Conservation (phyloP, 306 rosid genomes). For the Hippophae tibetana region DNA sequence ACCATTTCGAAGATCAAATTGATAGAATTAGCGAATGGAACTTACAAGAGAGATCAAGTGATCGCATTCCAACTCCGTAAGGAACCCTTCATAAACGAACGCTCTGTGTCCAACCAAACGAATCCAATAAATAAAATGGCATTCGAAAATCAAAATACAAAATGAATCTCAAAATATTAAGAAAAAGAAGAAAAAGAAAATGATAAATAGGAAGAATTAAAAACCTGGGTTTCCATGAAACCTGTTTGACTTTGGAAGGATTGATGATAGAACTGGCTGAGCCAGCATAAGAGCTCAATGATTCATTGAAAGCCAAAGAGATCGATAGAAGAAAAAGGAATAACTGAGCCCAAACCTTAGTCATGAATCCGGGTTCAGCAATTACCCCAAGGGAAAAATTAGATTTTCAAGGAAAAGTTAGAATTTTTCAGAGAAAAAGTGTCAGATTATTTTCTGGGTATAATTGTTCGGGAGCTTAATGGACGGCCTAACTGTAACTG, state of each 20-base stretch:
- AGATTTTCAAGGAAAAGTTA: constrained; percentile 10
- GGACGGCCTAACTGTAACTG: too few species aligned
- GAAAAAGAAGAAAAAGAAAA: background rate
- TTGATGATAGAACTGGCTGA: constrained; percentile 74
- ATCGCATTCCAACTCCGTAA: constrained; percentile 82
- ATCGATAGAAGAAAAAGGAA: constrained; percentile 31
- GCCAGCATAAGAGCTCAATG: constrained; percentile 57
- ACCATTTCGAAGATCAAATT: background rate
- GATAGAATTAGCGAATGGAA: background rate
- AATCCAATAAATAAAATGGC: constrained; percentile 1
- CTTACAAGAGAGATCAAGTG: constrained; percentile 88
- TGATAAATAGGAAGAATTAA: constrained; percentile 7
- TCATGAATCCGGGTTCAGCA: constrained; percentile 27
- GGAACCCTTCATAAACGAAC: constrained; percentile 83
- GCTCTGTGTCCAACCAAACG: constrained; percentile 45
- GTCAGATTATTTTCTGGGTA: too few species aligned
- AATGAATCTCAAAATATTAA: too few species aligned
- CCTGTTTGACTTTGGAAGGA: constrained; percentile 82
- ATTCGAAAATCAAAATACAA: background rate
- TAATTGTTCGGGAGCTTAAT: too few species aligned
- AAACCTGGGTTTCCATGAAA: constrained; percentile 93
- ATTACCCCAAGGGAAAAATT: constrained; percentile 4
- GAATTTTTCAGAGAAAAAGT: background rate
- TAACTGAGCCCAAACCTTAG: constrained; percentile 19
- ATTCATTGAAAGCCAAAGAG: constrained; percentile 24